These are phyloP conservation scores for Lophiostoma macrostomum DNA, from an alignment of 495 filamentous ascomycete genomes.

Conservation along the genomic window DNA sequence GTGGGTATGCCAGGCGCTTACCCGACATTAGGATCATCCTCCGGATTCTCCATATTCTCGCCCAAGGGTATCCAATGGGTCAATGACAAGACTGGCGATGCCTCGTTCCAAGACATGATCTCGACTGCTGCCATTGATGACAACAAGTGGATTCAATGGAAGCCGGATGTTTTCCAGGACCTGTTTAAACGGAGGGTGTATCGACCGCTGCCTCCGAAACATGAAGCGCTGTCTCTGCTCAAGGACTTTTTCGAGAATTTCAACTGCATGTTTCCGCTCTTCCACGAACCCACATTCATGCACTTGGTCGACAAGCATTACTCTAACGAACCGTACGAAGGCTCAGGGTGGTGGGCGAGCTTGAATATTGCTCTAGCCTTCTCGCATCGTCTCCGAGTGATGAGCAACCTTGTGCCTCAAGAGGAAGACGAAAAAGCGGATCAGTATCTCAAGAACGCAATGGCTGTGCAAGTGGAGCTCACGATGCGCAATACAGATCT, in stretches of 20 bases:
- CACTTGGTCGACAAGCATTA: slow-evolving; percentile 92
- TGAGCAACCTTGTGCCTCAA: slow-evolving; percentile 84
- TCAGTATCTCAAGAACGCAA: slow-evolving; percentile 94
- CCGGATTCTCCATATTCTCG: slow-evolving; percentile 96
- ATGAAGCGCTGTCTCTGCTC: slow-evolving; percentile 75
- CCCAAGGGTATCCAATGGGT: slow-evolving; percentile 99
- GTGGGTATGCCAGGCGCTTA: background rate
- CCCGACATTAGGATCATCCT: slow-evolving; percentile 71
- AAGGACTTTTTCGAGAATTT: slow-evolving; percentile 97
- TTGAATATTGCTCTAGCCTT: slow-evolving; percentile 93
- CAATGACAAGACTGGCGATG: slow-evolving; percentile 94
- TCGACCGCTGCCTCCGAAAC: slow-evolving; percentile 74
- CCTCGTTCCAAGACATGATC: slow-evolving; percentile 94
- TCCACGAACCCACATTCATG: slow-evolving; percentile 98
- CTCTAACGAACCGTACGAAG: slow-evolving; percentile 86
- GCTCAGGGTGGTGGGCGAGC: slow-evolving; percentile 97
- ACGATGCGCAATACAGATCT: slow-evolving; percentile 96
- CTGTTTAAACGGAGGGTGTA: slow-evolving; percentile 87
- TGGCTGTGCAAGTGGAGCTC: slow-evolving; percentile 85
- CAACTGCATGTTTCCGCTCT: slow-evolving; percentile 97
- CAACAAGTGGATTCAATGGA: slow-evolving; percentile 95
- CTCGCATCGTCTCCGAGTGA: slow-evolving; percentile 85
- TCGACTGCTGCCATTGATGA: slow-evolving; percentile 74
- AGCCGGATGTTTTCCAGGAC: slow-evolving; percentile 88
- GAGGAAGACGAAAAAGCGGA: slow-evolving; percentile 93